These are phyloP conservation scores for Litsea cubeba DNA, from an alignment of 164 flowering plant species.

Conservation along the genomic window DNA sequence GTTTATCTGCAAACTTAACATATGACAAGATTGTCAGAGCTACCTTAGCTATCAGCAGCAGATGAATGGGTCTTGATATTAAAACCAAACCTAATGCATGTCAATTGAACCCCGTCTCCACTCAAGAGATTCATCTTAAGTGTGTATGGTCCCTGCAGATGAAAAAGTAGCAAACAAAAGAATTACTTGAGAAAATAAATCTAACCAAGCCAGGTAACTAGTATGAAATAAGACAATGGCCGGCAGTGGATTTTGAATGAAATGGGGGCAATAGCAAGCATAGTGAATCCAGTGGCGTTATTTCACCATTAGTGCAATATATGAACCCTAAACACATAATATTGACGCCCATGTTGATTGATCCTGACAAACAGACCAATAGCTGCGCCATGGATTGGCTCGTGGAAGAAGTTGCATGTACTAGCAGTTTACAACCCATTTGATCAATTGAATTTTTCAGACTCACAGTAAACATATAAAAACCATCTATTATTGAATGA, in stretches of 20 bases:
- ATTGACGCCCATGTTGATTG: not conserved
- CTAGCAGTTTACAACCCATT: too few relatives aligned
- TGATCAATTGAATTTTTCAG: too few relatives aligned
- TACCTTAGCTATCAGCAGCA: conserved; percentile 22
- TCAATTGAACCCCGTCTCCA: conserved; percentile 33
- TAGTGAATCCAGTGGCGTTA: not conserved
- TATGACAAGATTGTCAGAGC: too few relatives aligned
- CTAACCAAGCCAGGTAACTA: not conserved
- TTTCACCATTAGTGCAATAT: not conserved
- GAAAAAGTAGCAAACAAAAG: not conserved
- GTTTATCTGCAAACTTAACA: too few relatives aligned
- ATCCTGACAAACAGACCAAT: too few relatives aligned
- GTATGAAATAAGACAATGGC: not conserved
- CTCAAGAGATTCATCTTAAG: conserved; percentile 59
- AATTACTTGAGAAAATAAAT: not conserved
- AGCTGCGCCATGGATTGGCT: too few relatives aligned
- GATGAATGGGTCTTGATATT: conserved; percentile 39
- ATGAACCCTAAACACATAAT: not conserved
- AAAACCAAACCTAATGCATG: conserved; percentile 65
- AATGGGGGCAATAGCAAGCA: not conserved
- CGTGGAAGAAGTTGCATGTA: too few relatives aligned
- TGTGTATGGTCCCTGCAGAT: conserved; percentile 64
- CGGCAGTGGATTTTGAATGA: not conserved
- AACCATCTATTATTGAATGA: too few relatives aligned
- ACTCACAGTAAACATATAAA: too few relatives aligned